These are phyloP conservation scores for Aspergillus phoenicis DNA, from an alignment of 2,329 filamentous ascomycete genomes.

Conservation along the genomic window DNA sequence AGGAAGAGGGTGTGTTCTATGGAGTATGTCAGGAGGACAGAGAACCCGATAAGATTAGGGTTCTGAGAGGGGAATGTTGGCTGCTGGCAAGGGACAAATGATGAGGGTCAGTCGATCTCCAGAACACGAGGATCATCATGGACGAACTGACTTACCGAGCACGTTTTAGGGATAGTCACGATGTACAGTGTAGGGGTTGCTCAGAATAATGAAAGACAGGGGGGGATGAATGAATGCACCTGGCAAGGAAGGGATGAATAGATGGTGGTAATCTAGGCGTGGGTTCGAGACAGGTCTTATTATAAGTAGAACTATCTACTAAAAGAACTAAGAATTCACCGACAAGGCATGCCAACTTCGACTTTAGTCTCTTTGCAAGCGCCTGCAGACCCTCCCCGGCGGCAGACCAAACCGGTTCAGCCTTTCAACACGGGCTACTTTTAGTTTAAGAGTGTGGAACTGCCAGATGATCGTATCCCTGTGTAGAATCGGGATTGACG, in stretches of 20 bases:
- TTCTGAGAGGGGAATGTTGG: slow-evolving; percentile 19
- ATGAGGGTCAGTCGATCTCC: neutral
- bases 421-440: neutral
- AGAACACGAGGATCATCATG: neutral
- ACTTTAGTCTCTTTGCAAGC: neutral
- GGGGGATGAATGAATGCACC: neutral
- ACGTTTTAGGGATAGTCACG: neutral
- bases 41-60: slow-evolving; percentile 22
- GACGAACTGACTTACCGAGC: no score
- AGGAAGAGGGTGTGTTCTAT: neutral
- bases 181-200: neutral
- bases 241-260: neutral
- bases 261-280: neutral
- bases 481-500: neutral
- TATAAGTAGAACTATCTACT: neutral
- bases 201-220: neutral
- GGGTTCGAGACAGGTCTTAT: slow-evolving; percentile 5
- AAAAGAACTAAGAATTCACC: neutral
- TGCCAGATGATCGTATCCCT: neutral
- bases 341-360: no score
- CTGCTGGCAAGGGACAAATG: neutral
- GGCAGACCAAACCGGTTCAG: slow-evolving; percentile 7
- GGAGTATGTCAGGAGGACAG: slow-evolving; percentile 1
- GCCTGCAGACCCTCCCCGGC: neutral
- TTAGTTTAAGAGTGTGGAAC: neutral